Evolutionary conservation across 2,329 filamentous ascomycete genomes (phyloP), one percentile per base, ranked within the genome.

Genomic region (Calcarisporium arbuscula): DNA sequence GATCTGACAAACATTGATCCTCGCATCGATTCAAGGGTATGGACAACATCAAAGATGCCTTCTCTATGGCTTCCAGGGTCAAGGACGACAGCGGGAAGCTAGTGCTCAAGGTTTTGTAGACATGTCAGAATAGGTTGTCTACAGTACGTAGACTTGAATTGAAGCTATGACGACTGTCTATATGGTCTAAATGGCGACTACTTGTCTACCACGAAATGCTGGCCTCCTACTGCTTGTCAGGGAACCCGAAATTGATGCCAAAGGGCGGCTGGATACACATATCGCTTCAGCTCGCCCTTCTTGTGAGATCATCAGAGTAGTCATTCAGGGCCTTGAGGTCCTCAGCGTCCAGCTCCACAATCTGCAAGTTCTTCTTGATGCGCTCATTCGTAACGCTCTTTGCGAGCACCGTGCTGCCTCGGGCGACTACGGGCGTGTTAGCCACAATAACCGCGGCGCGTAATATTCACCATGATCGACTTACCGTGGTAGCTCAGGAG

Each of bases 31-130:
- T 77, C 54, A 67, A 63, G 30, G 82, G 82, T 0, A 57, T 89
- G 31, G 72, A 70, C 2, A 65, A 64, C 20, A 78, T 80, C 9
- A 68, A 70, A n/a, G 66, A 76, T 19, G 84, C 82, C 0, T 88
- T 89, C 48, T 72, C 76, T 30, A 81, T 85, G 74, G 85, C 84
- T 0, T 79, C 72, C 1, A 77, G 73, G 57, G 77, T 80, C 9
- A 78, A 79, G 51, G 84, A 89, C 44, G 77, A 77, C 17, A 61
- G 75, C 12, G 82, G 82, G 0, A 78, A 77, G 9, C 57, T 88
- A 44, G 82, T 89, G 6, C 64, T 89, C 43, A 89, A 89, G 64
- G 84, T 88, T 8, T 87, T 37, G 67, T 78, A 16, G 66, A 77
- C 36, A 67, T 65, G 47, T 50, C 51, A 23, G 19, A 40, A 40